Base-by-base conservation (phyloP, 768 basidiomycete genomes). In the Epithele typhae region DNA sequence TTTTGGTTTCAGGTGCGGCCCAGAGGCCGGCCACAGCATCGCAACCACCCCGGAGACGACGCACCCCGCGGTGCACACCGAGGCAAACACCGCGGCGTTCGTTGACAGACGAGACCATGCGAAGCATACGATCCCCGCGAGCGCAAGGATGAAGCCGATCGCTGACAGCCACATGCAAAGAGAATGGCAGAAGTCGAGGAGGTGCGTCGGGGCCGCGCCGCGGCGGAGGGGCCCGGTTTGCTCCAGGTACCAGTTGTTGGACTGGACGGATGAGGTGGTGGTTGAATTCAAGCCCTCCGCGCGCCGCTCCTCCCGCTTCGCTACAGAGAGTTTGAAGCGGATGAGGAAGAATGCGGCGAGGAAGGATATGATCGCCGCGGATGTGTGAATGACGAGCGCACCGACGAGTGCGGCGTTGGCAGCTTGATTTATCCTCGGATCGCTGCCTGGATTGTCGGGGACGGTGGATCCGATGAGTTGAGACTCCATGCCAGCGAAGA, bases 401-500 rank as follows among this genome's bases (percentile, higher is more conserved):
- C 73, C 76, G 5, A 76, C 62, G 8, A 82, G 66, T 15, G 66
- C 63, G 12, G 77, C 71, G 45, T 77, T 80, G 12, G 75, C 36
- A 43, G 52, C 33, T 36, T 52, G 24, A 45, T 47, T 41, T 14
- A 52, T 35, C 3, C 15, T 21, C n/a, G 43, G 34, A 5, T 40
- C 37, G 24, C 40, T 8, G 2, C 12, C 18, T 3, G 49, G 43
- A 22, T 34, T 41, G 10, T 18, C 39, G 0, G 72, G 72, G 5
- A 68, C 67, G 0, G 76, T 75, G 14, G 68, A 64, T 21, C 70
- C 68, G 7, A 82, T 63, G 59, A 81, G 63, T 19, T 72, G 74
- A 0, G 77, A 74, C 58, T 81, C 79, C 17, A 71, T 75, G 0
- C 79, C 73, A 1, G 79, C 81, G 45, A 82, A 81, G 59, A 82